phyloP scores from a whole-genome alignment of 805 yeast genomes.

The Cyberlindnera subsufficiens region DNA sequence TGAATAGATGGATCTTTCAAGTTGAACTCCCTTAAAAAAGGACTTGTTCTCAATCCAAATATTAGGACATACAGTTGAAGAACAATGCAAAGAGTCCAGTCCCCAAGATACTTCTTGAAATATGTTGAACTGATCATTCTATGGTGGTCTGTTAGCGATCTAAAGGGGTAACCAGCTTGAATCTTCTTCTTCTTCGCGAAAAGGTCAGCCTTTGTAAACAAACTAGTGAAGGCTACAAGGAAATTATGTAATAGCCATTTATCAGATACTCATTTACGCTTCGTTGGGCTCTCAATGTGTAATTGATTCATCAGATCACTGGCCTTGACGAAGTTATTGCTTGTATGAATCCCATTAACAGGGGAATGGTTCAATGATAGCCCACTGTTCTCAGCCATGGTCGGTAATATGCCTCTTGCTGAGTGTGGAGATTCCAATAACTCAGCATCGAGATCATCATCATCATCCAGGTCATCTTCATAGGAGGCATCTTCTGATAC shows the following conservation, averaged over 20 bases:
- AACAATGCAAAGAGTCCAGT: slow-evolving; percentile 6
- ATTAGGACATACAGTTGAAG: slow-evolving; percentile 6
- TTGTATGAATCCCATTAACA: slow-evolving; percentile 12
- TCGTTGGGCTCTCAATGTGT: slow-evolving; percentile 1
- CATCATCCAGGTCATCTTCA: slow-evolving; percentile 16
- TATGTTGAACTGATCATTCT: neutral
- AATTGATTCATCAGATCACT: slow-evolving; percentile 20
- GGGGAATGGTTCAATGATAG: slow-evolving; percentile 12
- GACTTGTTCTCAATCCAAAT: slow-evolving; percentile 13
- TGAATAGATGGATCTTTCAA: slow-evolving; percentile 26
- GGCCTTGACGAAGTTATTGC: slow-evolving; percentile 17
- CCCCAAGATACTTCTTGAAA: slow-evolving; percentile 5
- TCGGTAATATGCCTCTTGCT: slow-evolving; percentile 7
- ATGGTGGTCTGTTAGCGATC: neutral
- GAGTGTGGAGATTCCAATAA: slow-evolving; percentile 20
- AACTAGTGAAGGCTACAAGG: no score
- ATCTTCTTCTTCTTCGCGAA: no score
- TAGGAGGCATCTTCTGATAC: slow-evolving; percentile 21
- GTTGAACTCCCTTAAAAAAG: slow-evolving; percentile 27
- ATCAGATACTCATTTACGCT: no score
- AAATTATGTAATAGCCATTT: no score
- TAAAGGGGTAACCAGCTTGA: no score
- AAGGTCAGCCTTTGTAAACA: no score
- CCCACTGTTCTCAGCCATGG: slow-evolving; percentile 10
- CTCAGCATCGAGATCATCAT: slow-evolving; percentile 27